Base-by-base conservation (phyloP, 306 rosid genomes). In the Cicer arietinum region DNA sequence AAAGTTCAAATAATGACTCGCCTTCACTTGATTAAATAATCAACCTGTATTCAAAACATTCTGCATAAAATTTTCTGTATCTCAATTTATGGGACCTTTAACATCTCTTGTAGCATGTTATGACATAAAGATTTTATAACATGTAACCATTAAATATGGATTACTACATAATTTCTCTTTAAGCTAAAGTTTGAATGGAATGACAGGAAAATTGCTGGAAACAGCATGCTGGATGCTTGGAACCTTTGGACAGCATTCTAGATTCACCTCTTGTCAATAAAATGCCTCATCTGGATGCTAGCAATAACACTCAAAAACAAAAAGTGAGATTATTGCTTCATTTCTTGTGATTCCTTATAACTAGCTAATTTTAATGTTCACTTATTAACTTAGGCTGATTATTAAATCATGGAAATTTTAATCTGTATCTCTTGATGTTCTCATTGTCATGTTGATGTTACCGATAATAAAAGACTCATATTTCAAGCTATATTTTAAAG, bases 121-220 rank as follows among this genome's bases (percentile, higher is more conserved):
- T 74, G 22, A 16, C 47, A 41, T n/a, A 13, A 77, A 63, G 14
- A 73, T 10, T 40, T 54, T 40, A 8, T 56, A 54, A 35, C 16
- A 54, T 25, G 10, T 18, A 54, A 53, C 18, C 18, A 47, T 62
- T 53, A 12, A 45, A 44, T 47, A 40, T 48, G 39, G 14, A 35
- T 39, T 43, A 30, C 6, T 37, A 18, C n/a, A 16, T 56, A 61
- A 16, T 48, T 40, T 71, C 11, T 80, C 6, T 56, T 47, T 51
- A 69, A 80, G 22, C 73, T 43, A 7, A 42, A 64, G 68, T 65
- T 57, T 50, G 20, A 53, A 46, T 76, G 76, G 78, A 75, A 78
- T 88, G 67, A 69, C 91, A 93, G 98, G 96, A 50, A 93, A 90
- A 80, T 86, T 93, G 85, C 73, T 93, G 75, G 98, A 90, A 86